Base-by-base conservation (phyloP, 306 rosid genomes). In the Cicer cuneatum region DNA sequence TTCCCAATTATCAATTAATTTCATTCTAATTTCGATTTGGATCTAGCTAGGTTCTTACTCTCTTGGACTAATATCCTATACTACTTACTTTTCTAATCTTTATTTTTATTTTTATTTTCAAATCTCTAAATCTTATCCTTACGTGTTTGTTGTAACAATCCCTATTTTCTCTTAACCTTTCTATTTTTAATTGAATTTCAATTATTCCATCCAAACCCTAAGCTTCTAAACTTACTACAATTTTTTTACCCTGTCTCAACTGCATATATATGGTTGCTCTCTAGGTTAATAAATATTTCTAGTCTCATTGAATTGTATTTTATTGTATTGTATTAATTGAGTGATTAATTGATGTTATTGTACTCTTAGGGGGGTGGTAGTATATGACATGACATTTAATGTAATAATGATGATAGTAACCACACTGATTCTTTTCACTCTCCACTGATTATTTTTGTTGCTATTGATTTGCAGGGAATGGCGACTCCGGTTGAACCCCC, bases 401-500 rank as follows among this genome's bases (percentile, higher is more conserved):
- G 13, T 37, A 40, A 16, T 24, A 47, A 64, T 37, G 7, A 56
- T 24, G 10, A 53, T 48, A 8, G 64, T 45, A 24, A 61, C 56
- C 21, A 14, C 33, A 8, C 18, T 62, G 41, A 7, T 45, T 35
- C 6, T 18, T 21, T 47, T 41, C 14, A 15, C 11, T 68, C 8
- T 16, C 35, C 43, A 54, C 37, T 54, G 8, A 33, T 54, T 1
- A 13, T 47, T 5, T 54, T 24, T 59, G n/a, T n/a, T 62, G 16
- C 1, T 51, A 47, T 59, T 84, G 38, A 41, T 68, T 61, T 54
- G 74, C 72, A 80, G 89, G 84, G 43, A 76, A 93, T 93, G 98
- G 97, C 98, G n/a, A 89, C 97, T 53, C 97, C 84, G 7, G 98
- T 93, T 54, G 98, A 86, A 74, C 93, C 98, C 35, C 98, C 98